Conservation (phyloP, 2,329 filamentous ascomycete species). For the Thelonectria discophora region DNA sequence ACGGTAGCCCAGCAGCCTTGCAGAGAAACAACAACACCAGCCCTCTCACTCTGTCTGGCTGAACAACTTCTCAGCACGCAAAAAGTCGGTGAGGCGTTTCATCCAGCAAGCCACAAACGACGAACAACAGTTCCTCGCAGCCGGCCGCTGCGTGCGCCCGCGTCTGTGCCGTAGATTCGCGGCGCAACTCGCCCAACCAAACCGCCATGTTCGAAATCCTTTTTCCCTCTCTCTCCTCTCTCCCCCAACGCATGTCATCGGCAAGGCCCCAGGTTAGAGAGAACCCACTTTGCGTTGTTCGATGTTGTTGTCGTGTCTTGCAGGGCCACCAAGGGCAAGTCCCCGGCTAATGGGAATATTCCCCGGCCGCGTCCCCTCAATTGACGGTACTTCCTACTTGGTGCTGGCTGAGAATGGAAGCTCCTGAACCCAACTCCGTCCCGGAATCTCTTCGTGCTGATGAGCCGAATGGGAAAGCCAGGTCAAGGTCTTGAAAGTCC, state of each 20-base stretch:
- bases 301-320: constrained; percentile 22
- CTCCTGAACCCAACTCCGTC: constrained; percentile 1
- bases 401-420: too few species aligned
- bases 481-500: too few species aligned
- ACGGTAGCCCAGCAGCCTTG: not conserved
- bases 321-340: constrained; percentile 18
- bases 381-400: too few species aligned
- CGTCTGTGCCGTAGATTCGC: not conserved
- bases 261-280: constrained; percentile 14
- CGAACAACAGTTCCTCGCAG: not conserved
- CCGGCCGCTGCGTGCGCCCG: constrained; percentile 1
- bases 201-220: not conserved
- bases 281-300: constrained; percentile 6
- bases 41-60: constrained; percentile 1
- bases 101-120: constrained; percentile 14
- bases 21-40: not conserved
- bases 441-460: constrained; percentile 19
- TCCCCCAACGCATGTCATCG: constrained; percentile 21
- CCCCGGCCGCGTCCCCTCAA: not conserved
- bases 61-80: not conserved
- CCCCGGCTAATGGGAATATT: constrained; percentile 5
- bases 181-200: constrained; percentile 5
- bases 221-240: too few species aligned
- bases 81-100: constrained; percentile 23
- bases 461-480: too few species aligned